Evolutionary conservation across 345 rosid genomes (phyloP).

Genomic region (Citrus medica): DNA sequence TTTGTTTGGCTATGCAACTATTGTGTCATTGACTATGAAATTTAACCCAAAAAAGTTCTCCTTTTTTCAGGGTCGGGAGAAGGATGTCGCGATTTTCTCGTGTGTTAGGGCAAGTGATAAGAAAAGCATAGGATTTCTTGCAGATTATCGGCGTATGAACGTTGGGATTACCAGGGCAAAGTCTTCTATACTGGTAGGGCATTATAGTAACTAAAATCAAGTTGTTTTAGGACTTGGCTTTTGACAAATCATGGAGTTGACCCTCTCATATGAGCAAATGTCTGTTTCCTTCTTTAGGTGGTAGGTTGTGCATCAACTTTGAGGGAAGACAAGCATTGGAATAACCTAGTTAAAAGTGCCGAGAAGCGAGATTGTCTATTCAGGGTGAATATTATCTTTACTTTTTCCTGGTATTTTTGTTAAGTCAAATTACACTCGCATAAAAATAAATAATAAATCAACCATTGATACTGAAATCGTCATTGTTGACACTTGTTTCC

Average conservation of each 20-base stretch:
- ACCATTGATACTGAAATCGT: neutral
- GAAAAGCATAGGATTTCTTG: conserved; percentile 73
- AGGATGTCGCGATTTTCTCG: conserved; percentile 89
- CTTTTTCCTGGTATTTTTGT: neutral
- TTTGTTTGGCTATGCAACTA: neutral
- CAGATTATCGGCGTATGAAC: conserved; percentile 90
- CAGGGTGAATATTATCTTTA: conserved; percentile 40
- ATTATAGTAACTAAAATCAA: neutral
- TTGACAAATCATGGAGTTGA: neutral
- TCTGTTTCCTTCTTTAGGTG: conserved; percentile 47
- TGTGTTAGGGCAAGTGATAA: conserved; percentile 82
- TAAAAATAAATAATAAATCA: neutral
- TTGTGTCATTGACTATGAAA: neutral
- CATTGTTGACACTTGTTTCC: neutral
- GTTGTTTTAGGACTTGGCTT: neutral
- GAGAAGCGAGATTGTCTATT: conserved; percentile 52
- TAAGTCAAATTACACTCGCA: neutral
- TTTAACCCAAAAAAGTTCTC: neutral
- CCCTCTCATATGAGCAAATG: neutral
- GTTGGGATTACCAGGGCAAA: conserved; percentile 94
- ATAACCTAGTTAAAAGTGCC: conserved; percentile 72
- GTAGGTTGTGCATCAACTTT: conserved; percentile 85
- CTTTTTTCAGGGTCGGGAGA: conserved; percentile 77
- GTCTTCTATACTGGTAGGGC: conserved; percentile 80
- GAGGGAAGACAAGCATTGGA: conserved; percentile 76